Conservation (phyloP, 345 rosid genomes). For the Trapa bicornis region DNA sequence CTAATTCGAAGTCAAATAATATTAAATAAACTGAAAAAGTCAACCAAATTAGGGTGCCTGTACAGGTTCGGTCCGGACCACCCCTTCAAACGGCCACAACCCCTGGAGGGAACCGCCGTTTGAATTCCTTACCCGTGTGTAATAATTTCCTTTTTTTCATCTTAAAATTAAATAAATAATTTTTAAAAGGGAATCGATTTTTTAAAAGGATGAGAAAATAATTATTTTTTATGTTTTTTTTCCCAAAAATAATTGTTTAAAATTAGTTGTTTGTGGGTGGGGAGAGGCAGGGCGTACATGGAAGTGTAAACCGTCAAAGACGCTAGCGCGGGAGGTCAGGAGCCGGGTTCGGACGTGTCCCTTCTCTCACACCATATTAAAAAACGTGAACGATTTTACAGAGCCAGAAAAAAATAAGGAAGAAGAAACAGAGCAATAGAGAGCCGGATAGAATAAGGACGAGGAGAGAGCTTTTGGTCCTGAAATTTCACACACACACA, state of each 20-base stretch:
- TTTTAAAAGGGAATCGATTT: too few relatives aligned
- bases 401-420: not conserved
- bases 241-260: not conserved
- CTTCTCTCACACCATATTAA: conserved; percentile 6
- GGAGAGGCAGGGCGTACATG: not conserved
- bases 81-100: conserved; percentile 19
- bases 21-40: not conserved
- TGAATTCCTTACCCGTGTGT: not conserved
- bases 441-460: conserved; percentile 9
- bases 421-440: not conserved
- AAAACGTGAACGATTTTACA: conserved; percentile 12
- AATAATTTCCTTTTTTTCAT: too few relatives aligned
- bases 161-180: too few relatives aligned
- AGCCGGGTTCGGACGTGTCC: conserved; percentile 45
- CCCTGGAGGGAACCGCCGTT: conserved; percentile 30
- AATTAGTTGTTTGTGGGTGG: conserved; percentile 25
- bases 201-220: not conserved
- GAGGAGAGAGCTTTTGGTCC: not conserved
- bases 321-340: conserved; percentile 39
- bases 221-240: too few relatives aligned
- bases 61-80: conserved; percentile 41
- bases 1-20: not conserved
- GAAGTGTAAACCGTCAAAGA: conserved; percentile 17
- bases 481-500: not conserved
- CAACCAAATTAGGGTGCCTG: conserved; percentile 10